These are phyloP conservation scores for Taxillus chinensis DNA, from an alignment of 164 flowering plant genomes.

Conservation along the genomic window DNA sequence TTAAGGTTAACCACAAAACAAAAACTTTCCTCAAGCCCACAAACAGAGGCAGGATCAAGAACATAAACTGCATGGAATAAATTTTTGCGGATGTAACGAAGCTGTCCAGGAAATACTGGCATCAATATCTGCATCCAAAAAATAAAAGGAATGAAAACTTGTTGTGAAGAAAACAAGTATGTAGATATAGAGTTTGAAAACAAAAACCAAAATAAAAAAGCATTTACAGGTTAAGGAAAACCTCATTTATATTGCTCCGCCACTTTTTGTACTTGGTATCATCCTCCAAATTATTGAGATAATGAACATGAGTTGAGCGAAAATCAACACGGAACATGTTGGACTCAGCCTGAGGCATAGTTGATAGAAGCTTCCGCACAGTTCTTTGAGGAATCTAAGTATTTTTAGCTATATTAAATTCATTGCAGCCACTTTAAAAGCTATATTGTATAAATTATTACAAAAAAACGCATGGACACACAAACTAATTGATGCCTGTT, in stretches of 20 bases:
- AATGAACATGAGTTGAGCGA: constrained; percentile 82
- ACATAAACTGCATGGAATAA: constrained; percentile 88
- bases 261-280: constrained; percentile 85
- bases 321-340: constrained; percentile 69
- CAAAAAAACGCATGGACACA: too few species aligned
- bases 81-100: constrained; percentile 92
- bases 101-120: constrained; percentile 95
- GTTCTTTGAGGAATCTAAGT: constrained; percentile 62
- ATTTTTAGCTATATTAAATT: constrained; percentile 5
- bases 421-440: background rate
- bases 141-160: background rate
- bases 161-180: background rate
- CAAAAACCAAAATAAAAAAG: background rate
- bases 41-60: constrained; percentile 71
- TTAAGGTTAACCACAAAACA: background rate
- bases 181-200: background rate
- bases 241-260: constrained; percentile 93
- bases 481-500: too few species aligned
- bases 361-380: constrained; percentile 50
- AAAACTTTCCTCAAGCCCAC: constrained; percentile 83
- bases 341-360: constrained; percentile 57
- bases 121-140: constrained; percentile 62
- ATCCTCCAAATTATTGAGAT: constrained; percentile 92
- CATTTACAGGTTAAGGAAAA: constrained; percentile 9
- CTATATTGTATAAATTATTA: background rate